These are phyloP conservation scores for Rhodotorula diobovata DNA, from an alignment of 768 basidiomycete species.

Conservation along the genomic window DNA sequence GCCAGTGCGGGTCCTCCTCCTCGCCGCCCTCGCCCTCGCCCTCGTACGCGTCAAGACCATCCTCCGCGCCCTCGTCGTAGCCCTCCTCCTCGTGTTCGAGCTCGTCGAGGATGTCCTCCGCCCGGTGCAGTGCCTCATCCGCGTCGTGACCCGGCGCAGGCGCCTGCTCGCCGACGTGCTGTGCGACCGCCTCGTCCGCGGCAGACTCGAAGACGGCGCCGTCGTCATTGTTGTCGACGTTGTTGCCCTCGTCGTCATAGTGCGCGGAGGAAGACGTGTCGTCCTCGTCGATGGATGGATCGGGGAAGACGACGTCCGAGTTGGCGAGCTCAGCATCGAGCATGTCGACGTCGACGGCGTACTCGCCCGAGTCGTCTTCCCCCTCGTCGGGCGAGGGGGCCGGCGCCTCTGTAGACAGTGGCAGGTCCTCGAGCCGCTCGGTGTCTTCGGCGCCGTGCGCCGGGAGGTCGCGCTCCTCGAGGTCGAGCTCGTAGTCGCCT, in stretches of 20 bases:
- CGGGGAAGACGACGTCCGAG: constrained; percentile 11
- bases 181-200: neutral
- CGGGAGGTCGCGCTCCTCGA: too few relatives aligned
- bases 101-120: neutral
- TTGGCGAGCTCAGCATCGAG: neutral
- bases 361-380: neutral
- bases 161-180: neutral
- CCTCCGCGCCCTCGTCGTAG: neutral
- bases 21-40: neutral
- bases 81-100: neutral
- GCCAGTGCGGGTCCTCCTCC: neutral
- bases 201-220: neutral
- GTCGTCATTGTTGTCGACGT: neutral
- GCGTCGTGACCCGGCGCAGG: neutral
- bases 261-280: neutral
- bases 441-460: too few relatives aligned
- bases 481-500: too few relatives aligned
- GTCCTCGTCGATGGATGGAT: neutral
- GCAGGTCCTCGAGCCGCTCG: too few relatives aligned
- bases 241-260: neutral
- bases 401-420: too few relatives aligned
- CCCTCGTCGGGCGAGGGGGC: too few relatives aligned
- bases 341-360: neutral
- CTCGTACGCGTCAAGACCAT: neutral
- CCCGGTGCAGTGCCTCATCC: neutral